These are phyloP conservation scores for Carex littledalei DNA, from an alignment of 176 grass and related monocot genomes.

Conservation along the genomic window DNA sequence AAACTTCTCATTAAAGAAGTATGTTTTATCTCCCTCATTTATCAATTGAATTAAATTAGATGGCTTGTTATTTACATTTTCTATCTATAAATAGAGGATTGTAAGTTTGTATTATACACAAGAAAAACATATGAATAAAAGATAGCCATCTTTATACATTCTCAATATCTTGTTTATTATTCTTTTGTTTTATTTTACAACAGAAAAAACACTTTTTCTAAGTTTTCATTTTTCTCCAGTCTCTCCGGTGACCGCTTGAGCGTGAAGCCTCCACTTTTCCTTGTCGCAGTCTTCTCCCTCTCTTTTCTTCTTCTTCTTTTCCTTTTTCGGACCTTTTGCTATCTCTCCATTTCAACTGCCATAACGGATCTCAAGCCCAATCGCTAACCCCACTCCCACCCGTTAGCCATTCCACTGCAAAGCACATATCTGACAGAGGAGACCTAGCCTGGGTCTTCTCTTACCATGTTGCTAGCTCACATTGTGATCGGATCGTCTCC, in stretches of 20 bases:
- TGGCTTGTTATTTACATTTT: too few relatives aligned
- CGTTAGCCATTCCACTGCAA: not conserved
- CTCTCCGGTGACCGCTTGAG: slow-evolving; percentile 8
- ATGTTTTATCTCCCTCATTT: too few relatives aligned
- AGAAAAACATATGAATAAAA: too few relatives aligned
- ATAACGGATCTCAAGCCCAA: not conserved
- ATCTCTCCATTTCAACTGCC: not conserved
- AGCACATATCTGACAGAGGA: slow-evolving; percentile 1
- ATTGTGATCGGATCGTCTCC: slow-evolving; percentile 26
- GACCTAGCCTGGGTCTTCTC: slow-evolving; percentile 26
- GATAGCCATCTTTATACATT: too few relatives aligned
- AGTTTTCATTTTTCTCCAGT: not conserved
- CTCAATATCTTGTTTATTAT: too few relatives aligned
- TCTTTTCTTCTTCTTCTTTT: not conserved
- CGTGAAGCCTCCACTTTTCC: not conserved
- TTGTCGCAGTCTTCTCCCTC: not conserved
- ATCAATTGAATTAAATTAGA: too few relatives aligned
- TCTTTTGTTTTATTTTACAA: too few relatives aligned
- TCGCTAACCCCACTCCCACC: not conserved
- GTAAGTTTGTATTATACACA: too few relatives aligned
- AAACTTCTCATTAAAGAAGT: too few relatives aligned
- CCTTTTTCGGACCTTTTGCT: not conserved
- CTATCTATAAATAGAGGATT: too few relatives aligned
- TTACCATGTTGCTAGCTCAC: slow-evolving; percentile 34
- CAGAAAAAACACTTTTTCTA: not conserved